Evolutionary conservation across 2,329 filamentous ascomycete species (phyloP).

Genomic region (Alternaria gansuensis): DNA sequence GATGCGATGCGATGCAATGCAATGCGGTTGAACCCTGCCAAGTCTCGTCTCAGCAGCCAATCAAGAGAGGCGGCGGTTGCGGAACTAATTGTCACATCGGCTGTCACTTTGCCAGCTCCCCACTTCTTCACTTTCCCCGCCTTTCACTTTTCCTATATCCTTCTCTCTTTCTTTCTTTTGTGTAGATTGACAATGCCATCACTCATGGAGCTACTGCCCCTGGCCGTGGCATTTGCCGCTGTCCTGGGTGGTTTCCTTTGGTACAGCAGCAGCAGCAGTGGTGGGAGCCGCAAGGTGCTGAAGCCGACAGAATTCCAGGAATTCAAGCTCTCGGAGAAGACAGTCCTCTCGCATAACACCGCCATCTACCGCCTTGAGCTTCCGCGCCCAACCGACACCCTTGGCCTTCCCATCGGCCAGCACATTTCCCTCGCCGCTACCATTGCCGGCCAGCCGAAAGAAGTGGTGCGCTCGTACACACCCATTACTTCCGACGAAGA

Average conservation of each 20-base stretch:
- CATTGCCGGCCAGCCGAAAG: slow-evolving; percentile 50
- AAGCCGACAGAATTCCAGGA: slow-evolving; percentile 89
- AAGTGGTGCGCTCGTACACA: slow-evolving; percentile 55
- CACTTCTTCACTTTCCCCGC: slow-evolving; percentile 8
- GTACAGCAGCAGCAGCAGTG: slow-evolving; percentile 66
- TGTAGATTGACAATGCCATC: slow-evolving; percentile 67
- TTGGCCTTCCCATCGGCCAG: slow-evolving; percentile 97
- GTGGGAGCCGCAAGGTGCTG: slow-evolving; percentile 77
- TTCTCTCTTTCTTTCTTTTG: neutral
- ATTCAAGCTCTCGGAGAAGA: slow-evolving; percentile 94
- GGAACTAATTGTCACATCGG: slow-evolving; percentile 33
- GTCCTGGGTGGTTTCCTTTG: slow-evolving; percentile 76
- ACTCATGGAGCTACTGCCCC: slow-evolving; percentile 75
- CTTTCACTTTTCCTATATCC: neutral
- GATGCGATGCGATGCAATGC: neutral
- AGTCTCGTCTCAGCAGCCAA: slow-evolving; percentile 30
- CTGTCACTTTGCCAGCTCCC: slow-evolving; percentile 10
- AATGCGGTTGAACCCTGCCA: slow-evolving; percentile 30
- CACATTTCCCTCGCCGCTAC: slow-evolving; percentile 90
- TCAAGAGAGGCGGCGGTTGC: slow-evolving; percentile 26
- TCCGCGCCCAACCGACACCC: slow-evolving; percentile 77
- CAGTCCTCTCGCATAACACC: slow-evolving; percentile 94
- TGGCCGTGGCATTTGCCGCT: slow-evolving; percentile 72
- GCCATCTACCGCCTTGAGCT: slow-evolving; percentile 97
- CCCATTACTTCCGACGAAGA: slow-evolving; percentile 54